Base-by-base conservation (phyloP, 257 asterid species). In the Gardenia jasminoides region DNA sequence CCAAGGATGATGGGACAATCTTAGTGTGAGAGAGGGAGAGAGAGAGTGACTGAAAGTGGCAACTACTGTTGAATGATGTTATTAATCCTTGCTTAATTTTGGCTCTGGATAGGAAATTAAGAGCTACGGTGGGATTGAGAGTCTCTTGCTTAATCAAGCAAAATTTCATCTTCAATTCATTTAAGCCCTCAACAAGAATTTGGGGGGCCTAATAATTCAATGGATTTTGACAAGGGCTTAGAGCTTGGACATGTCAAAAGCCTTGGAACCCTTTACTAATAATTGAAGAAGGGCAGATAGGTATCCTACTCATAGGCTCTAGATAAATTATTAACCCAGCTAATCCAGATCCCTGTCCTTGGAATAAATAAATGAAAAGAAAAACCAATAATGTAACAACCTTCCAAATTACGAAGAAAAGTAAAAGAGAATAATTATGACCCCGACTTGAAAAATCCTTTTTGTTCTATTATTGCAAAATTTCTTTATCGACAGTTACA, bases 391-490 rank as follows among this genome's bases (percentile, higher is more conserved):
- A 28, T 3, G 67, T 64, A 64, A 64, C 41, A 12, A 30, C 69
- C 69, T 64, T 28, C 69, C 41, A 64, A 64, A 28, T 64, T 64
- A 64, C 69, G 17, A 28, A 41, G 15, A 10, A 64, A 64, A 28
- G 20, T 64, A 62, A 28, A 56, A 28, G 41, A 30, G 68, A 65
- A 62, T 56, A 74, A 41, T 56, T 36, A 7, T 36, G 78, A 74
- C 2, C 48, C 33, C 36, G 78, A 74, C 78, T 41, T 75, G 78
- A 75, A 75, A 75, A 59, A 28, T 41, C 78, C 70, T 13, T 75
- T 39, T 75, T 76, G 72, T 76, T 76, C 46, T 43, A 17, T n/a
- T 61, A 76, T 28, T 75, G 79, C 43, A n/a, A 61, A 48, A 75
- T 61, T 62, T 76, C 61, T 76, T 47, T 9, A 76, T 43, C 10